Evolutionary conservation across 495 filamentous ascomycete species (phyloP), one percentile per base, ranked within the genome.

Genomic region (Neurospora sp.): DNA sequence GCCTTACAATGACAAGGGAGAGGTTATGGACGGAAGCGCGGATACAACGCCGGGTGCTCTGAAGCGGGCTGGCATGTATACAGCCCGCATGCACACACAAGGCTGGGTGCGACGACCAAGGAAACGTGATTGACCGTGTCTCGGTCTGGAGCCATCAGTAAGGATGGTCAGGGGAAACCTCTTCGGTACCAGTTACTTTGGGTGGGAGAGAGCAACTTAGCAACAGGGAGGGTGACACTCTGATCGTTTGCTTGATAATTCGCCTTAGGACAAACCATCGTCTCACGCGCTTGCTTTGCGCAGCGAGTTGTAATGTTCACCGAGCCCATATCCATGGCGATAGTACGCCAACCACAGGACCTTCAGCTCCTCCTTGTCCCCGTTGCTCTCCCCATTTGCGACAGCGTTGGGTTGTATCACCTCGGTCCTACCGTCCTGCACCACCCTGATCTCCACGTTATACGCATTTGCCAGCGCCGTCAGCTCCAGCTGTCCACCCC

Each of bases 221-320:
- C 54, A 36, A 66, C 54, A 66, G 6, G 54, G 54, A 62, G 24
- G 15, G 15, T 66, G 54, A 17, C 54, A 19, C 28, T 66, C 4
- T 66, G 28, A 66, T 66, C 13, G 15, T 34, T 66, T 66, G 54
- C 3, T 34, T 34, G 54, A 28, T 9, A 66, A 66, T 28, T 66
- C 28, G 54, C 54, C 28, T 66, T 40, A 36, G 54, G 70, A 71
- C 71, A 69, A 39, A 34, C 28, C 62, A 31, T 40, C 71, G 71
- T 76, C 70, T 79, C 74, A 85, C 62, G 73, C 28, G 21, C 48
- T 74, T 42, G 77, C 77, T 82, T 83, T 89, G 74, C 89, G 78
- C 71, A 99, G 83, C 31, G 94, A 97, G 79, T 98, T 99, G 83
- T 98, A 99, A 83, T 99, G 96, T 85, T 98, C 95, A 15, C 96